These are phyloP conservation scores for Tylopilus rubrobrunneus DNA, from an alignment of 768 basidiomycete genomes.

Conservation along the genomic window DNA sequence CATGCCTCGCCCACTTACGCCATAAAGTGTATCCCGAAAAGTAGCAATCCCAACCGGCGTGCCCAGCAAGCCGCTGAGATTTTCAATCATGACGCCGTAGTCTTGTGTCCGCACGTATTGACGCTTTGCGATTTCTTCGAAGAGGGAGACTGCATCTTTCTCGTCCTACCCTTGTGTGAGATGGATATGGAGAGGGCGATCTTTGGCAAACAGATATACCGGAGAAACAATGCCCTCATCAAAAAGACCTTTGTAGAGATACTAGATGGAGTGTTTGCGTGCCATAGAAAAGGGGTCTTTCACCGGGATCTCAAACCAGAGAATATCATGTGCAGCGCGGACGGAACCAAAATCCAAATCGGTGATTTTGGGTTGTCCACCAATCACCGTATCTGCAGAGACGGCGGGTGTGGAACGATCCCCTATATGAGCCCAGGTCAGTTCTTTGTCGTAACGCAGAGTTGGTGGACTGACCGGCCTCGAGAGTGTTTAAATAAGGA, in stretches of 20 bases:
- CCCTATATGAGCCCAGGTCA: slow-evolving; percentile 72
- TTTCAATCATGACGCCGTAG: slow-evolving; percentile 43
- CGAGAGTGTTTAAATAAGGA: slow-evolving; percentile 55
- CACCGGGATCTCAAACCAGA: slow-evolving; percentile 91
- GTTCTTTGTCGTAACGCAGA: slow-evolving; percentile 17
- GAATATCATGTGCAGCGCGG: slow-evolving; percentile 62
- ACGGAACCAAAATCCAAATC: slow-evolving; percentile 52
- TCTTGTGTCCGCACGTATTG: slow-evolving; percentile 52
- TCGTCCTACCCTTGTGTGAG: slow-evolving; percentile 56
- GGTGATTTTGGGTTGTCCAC: slow-evolving; percentile 79
- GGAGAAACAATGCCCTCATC: slow-evolving; percentile 58
- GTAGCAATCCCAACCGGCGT: slow-evolving; percentile 46
- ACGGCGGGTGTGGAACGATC: slow-evolving; percentile 57
- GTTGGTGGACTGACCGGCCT: slow-evolving; percentile 4
- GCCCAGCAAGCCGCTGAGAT: slow-evolving; percentile 70
- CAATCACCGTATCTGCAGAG: slow-evolving; percentile 37
- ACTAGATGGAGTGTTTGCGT: slow-evolving; percentile 71
- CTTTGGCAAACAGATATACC: slow-evolving; percentile 50
- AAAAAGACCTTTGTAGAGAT: slow-evolving; percentile 69
- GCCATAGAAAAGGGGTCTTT: slow-evolving; percentile 66
- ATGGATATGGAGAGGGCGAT: slow-evolving; percentile 63
- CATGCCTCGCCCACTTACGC: slow-evolving; percentile 47
- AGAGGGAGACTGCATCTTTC: slow-evolving; percentile 57
- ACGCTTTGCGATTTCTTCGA: slow-evolving; percentile 59
- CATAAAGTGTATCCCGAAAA: slow-evolving; percentile 69